Evolutionary conservation across 176 grass and related monocot genomes (phyloP).

Genomic region (Pontederia paniculata): DNA sequence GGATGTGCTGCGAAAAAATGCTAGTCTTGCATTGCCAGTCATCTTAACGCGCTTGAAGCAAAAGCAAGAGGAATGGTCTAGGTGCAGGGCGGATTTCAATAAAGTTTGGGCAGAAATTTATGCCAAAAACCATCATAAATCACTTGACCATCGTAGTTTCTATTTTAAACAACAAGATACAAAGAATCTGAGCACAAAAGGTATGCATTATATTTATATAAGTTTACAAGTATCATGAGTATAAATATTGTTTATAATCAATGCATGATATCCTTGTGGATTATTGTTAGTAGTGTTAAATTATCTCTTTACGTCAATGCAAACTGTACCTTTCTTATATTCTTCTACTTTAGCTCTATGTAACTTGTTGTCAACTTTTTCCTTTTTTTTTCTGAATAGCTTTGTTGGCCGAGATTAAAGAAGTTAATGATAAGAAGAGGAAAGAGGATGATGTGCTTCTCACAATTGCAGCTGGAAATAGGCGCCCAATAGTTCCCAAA

Average conservation of each 20-base stretch:
- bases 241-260: too few species aligned
- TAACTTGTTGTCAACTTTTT: background rate
- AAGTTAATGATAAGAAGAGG: slow-evolving; percentile 57
- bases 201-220: slow-evolving; percentile 19
- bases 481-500: slow-evolving; percentile 43
- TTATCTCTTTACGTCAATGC: background rate
- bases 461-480: slow-evolving; percentile 38
- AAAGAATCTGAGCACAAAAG: slow-evolving; percentile 68
- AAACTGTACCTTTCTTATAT: background rate
- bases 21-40: slow-evolving; percentile 54
- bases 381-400: slow-evolving; percentile 20
- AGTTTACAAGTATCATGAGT: background rate
- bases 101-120: slow-evolving; percentile 82
- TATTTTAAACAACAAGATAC: slow-evolving; percentile 76
- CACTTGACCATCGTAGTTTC: slow-evolving; percentile 75
- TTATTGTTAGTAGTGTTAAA: too few species aligned
- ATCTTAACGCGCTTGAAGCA: slow-evolving; percentile 70
- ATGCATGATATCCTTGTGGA: too few species aligned
- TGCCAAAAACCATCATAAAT: slow-evolving; percentile 78
- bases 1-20: slow-evolving; percentile 65
- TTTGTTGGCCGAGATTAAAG: slow-evolving; percentile 57
- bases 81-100: slow-evolving; percentile 68
- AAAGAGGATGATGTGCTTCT: slow-evolving; percentile 49
- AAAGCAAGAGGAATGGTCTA: slow-evolving; percentile 71
- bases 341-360: background rate